phyloP scores from a whole-genome alignment of 768 basidiomycete genomes.

The Termitomyces sp. region DNA sequence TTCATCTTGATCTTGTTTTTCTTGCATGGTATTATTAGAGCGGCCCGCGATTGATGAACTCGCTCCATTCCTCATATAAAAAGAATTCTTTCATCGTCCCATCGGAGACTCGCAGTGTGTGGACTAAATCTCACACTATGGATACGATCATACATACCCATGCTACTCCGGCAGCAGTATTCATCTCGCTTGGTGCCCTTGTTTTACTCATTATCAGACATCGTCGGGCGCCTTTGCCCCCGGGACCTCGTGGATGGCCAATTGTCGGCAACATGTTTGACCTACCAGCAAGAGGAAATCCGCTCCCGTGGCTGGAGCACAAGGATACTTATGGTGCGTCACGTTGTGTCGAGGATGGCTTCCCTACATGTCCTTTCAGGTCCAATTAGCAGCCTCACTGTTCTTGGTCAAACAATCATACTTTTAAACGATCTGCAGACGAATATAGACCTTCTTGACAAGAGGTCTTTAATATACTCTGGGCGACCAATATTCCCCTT shows the following conservation, averaged over 20 bases:
- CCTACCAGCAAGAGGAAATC: constrained; percentile 18
- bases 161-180: no score
- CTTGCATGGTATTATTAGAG: no score
- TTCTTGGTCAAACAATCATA: constrained; percentile 20
- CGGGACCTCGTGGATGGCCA: constrained; percentile 27
- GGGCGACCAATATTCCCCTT: constrained; percentile 29
- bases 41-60: no score
- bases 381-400: constrained; percentile 20
- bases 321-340: constrained; percentile 16
- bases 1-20: no score
- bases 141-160: no score
- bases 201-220: not conserved
- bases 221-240: constrained; percentile 15
- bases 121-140: no score
- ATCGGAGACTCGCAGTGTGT: no score
- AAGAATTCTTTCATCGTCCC: no score
- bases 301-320: constrained; percentile 15
- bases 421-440: constrained; percentile 22
- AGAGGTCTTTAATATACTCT: constrained; percentile 25
- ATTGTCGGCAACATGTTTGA: constrained; percentile 27
- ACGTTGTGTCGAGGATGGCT: not conserved
- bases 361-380: constrained; percentile 6
- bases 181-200: no score
- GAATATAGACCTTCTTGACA: constrained; percentile 30
- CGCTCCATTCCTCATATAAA: no score